These are phyloP conservation scores for Suillus subalutaceus DNA, from an alignment of 768 basidiomycete genomes.

Conservation along the genomic window DNA sequence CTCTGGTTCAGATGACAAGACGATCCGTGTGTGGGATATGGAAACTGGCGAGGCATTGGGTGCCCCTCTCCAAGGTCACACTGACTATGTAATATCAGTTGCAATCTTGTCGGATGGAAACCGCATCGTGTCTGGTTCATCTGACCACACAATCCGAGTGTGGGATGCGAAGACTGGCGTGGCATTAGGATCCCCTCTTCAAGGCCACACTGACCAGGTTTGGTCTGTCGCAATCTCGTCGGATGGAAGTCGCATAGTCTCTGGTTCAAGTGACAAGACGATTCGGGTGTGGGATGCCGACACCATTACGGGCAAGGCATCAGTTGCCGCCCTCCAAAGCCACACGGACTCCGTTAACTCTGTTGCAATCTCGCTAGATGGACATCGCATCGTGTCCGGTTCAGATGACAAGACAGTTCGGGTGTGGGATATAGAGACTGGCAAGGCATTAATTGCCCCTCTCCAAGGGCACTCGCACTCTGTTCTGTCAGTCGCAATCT, in stretches of 20 bases:
- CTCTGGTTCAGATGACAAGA: neutral
- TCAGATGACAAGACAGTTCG: slow-evolving; percentile 5
- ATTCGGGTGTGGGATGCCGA: neutral
- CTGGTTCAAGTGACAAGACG: neutral
- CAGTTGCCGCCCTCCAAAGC: neutral
- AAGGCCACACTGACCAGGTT: slow-evolving; percentile 2
- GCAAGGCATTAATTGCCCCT: neutral
- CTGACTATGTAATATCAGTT: neutral
- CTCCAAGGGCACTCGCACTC: neutral
- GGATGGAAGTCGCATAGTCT: neutral
- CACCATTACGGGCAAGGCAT: neutral
- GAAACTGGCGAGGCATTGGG: neutral
- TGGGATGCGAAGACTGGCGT: slow-evolving; percentile 5
- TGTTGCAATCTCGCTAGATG: slow-evolving; percentile 11
- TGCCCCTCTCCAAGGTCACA: neutral
- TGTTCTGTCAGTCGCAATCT: neutral
- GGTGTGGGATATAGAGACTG: slow-evolving; percentile 4
- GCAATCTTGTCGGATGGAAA: slow-evolving; percentile 6
- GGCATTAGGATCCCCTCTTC: neutral
- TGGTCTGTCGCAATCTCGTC: neutral
- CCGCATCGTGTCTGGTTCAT: slow-evolving; percentile 10
- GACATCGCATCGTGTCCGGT: slow-evolving; percentile 3
- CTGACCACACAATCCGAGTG: slow-evolving; percentile 2
- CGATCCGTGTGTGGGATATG: slow-evolving; percentile 16
- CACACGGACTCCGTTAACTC: neutral